A percentile compares a stretch with the other conserved stretches of the same genome.
Conservation (phyloP, 2,329 filamentous ascomycete species). For the Curvularia hawaiiensis region DNA sequence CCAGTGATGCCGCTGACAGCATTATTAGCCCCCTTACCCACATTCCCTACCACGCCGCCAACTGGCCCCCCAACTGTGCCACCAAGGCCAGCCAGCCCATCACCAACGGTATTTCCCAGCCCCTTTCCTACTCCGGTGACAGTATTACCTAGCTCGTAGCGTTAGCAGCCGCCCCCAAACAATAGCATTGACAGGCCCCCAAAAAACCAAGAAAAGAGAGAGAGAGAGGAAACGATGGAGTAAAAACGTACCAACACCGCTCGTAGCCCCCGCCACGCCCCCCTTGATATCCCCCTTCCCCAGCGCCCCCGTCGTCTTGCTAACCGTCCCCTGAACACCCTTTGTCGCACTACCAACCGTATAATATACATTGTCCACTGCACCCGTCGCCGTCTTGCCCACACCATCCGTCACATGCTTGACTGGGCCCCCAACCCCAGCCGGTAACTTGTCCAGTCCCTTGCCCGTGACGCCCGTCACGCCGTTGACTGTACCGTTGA, state of each 20-base stretch:
- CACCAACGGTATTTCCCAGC: slow-evolving; percentile 41
- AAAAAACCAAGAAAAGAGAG: background rate
- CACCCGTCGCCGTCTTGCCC: slow-evolving; percentile 50
- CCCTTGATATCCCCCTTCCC: slow-evolving; percentile 51
- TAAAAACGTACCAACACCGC: slow-evolving; percentile 35
- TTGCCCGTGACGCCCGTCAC: slow-evolving; percentile 47
- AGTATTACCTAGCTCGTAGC: slow-evolving; percentile 39
- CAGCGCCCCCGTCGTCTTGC: slow-evolving; percentile 52
- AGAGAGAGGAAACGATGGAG: background rate
- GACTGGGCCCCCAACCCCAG: slow-evolving; percentile 44
- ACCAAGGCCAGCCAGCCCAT: slow-evolving; percentile 48
- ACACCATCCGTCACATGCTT: slow-evolving; percentile 49
- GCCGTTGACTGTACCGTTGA: slow-evolving; percentile 46
- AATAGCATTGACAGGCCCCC: background rate
- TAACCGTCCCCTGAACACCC: slow-evolving; percentile 50
- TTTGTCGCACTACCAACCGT: slow-evolving; percentile 49
- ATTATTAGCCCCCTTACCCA: slow-evolving; percentile 50
- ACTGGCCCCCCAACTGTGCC: slow-evolving; percentile 46
- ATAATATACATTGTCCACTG: slow-evolving; percentile 49
- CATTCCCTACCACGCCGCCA: slow-evolving; percentile 50
- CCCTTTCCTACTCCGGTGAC: slow-evolving; percentile 45
- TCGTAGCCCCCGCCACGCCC: slow-evolving; percentile 45
- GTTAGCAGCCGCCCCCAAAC: background rate
- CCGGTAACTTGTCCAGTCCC: slow-evolving; percentile 42
- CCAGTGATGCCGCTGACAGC: slow-evolving; percentile 49